Conservation (phyloP, 768 basidiomycete species). For the Phaffia tasmanica region DNA sequence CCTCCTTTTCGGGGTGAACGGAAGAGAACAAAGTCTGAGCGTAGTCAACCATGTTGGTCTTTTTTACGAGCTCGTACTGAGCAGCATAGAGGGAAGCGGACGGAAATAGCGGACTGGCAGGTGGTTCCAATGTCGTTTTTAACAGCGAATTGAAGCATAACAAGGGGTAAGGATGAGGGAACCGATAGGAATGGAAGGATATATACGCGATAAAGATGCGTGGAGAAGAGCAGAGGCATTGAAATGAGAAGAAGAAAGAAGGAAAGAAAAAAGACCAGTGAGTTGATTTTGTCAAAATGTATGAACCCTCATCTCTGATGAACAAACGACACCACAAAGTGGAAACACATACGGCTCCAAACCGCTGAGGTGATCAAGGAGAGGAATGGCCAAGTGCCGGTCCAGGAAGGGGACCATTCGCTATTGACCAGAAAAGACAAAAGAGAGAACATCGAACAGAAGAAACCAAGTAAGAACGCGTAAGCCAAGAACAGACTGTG, state of each 20-base stretch:
- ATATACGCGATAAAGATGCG: neutral
- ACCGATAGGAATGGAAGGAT: neutral
- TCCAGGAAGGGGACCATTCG: slow-evolving; percentile 86
- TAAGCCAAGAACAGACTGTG: neutral
- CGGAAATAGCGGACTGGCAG: slow-evolving; percentile 48
- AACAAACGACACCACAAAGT: no score
- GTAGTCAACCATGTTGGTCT: slow-evolving; percentile 98
- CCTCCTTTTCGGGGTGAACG: slow-evolving; percentile 58
- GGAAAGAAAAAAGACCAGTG: neutral
- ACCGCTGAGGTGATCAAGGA: slow-evolving; percentile 76
- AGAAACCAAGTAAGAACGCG: slow-evolving; percentile 5
- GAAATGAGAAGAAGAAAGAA: neutral
- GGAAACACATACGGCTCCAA: slow-evolving; percentile 39
- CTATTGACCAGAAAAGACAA: slow-evolving; percentile 36
- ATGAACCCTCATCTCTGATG: no score
- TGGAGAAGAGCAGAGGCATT: neutral
- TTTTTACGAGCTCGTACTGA: slow-evolving; percentile 94
- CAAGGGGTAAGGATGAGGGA: neutral
- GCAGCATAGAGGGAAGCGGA: slow-evolving; percentile 69
- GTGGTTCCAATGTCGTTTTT: neutral
- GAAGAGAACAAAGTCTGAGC: slow-evolving; percentile 68
- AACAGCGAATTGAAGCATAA: neutral
- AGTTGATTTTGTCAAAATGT: no score
- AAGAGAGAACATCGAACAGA: neutral
- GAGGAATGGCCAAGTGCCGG: slow-evolving; percentile 84